phyloP scores from a whole-genome alignment of 2,329 filamentous ascomycete genomes.

The Ceratocystis huliohia region DNA sequence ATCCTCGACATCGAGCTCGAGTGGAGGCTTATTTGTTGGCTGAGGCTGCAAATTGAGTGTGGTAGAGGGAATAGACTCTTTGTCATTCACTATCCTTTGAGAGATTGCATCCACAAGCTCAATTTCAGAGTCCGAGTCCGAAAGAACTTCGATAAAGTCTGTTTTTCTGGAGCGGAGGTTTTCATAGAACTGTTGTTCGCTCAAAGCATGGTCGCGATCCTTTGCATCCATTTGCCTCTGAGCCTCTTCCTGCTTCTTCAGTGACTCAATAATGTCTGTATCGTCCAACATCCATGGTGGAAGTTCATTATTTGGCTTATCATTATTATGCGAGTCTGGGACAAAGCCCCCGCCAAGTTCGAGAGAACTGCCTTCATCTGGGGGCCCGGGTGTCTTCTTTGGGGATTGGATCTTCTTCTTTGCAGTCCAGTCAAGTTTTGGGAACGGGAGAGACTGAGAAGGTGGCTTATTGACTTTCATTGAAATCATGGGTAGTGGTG shows the following conservation, averaged over 20 bases:
- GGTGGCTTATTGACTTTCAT: slow-evolving; percentile 34
- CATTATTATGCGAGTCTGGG: slow-evolving; percentile 24
- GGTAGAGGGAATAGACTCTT: background rate
- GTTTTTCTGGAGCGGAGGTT: slow-evolving; percentile 30
- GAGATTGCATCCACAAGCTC: slow-evolving; percentile 38
- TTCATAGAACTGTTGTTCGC: slow-evolving; percentile 33
- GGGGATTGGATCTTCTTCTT: background rate
- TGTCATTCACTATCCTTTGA: background rate
- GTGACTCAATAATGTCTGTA: slow-evolving; percentile 51
- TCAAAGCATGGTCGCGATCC: slow-evolving; percentile 43
- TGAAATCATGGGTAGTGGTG: slow-evolving; percentile 4
- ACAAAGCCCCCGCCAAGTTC: slow-evolving; percentile 17
- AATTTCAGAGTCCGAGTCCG: slow-evolving; percentile 41
- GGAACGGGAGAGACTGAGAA: slow-evolving; percentile 77
- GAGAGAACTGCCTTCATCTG: background rate
- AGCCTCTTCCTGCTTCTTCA: slow-evolving; percentile 44
- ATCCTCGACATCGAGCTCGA: background rate
- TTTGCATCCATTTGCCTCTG: slow-evolving; percentile 52
- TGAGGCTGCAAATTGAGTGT: background rate
- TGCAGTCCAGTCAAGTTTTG: slow-evolving; percentile 56
- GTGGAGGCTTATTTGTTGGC: background rate
- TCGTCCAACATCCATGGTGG: slow-evolving; percentile 63
- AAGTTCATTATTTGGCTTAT: slow-evolving; percentile 42
- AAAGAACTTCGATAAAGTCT: slow-evolving; percentile 49
- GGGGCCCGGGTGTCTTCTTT: background rate